phyloP scores from a whole-genome alignment of 2,329 filamentous ascomycete species.

The Fusarium praegraminearum region DNA sequence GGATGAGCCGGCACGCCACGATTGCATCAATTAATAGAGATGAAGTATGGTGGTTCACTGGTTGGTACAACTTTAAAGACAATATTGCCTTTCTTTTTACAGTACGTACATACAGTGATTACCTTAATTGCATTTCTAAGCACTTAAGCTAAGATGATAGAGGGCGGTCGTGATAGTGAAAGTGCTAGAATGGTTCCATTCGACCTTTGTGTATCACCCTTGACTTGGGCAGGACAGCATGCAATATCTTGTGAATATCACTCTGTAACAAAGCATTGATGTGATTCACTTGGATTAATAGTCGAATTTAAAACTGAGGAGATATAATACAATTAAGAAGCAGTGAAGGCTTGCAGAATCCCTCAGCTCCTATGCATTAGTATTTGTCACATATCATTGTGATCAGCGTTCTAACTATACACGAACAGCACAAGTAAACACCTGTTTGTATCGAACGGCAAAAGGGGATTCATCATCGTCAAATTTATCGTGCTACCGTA shows the following conservation, averaged over 20 bases:
- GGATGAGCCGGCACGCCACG: slow-evolving; percentile 34
- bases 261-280: background rate
- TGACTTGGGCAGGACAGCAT: background rate
- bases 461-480: slow-evolving; percentile 11
- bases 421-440: background rate
- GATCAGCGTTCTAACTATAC: background rate
- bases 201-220: too few relatives aligned
- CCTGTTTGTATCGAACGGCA: background rate
- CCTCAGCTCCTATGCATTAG: background rate
- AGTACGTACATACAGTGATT: too few relatives aligned
- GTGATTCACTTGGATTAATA: background rate
- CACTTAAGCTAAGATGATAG: background rate
- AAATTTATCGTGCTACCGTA: slow-evolving; percentile 36
- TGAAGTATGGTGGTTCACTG: too few relatives aligned
- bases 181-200: background rate
- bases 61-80: too few relatives aligned
- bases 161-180: background rate
- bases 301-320: background rate
- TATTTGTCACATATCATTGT: background rate
- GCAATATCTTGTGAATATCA: background rate
- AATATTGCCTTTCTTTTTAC: too few relatives aligned
- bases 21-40: background rate
- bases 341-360: background rate
- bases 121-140: background rate
- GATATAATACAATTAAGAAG: background rate